Base-by-base conservation (phyloP, 148 eudicot species). In the Rhododendron kiyosumense region DNA sequence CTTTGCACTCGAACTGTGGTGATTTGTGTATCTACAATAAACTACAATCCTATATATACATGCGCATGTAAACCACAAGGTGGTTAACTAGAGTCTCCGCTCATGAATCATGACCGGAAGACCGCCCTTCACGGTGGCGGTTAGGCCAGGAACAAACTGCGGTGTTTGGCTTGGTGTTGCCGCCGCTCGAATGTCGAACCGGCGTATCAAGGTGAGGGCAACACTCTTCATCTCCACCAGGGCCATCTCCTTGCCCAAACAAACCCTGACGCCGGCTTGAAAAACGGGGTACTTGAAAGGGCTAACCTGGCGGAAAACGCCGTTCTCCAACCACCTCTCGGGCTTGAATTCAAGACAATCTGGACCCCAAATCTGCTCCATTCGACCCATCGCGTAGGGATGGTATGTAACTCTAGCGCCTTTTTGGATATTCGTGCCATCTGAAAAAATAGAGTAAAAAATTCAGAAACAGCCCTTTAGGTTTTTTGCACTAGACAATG, bases 71-170 rank as follows among this genome's bases (percentile, higher is more conserved):
- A 45, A 45, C 48, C 48, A 8, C 48, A 45, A 45, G 48, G n/a
- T 15, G 17, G 59, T 5, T 36, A 28, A 80, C 41, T 38, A 69
- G n/a, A 83, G 32, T 14, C 71, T 67, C 26, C 88, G 79, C 18
- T 89, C 86, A 17, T 22, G 89, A 14, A 94, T 82, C 14, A 87
- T 11, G 9, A 88, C 93, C 1, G 94, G 94, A 43, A 95, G 86
- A 41, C 98, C 98, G 81, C 91, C 95, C 12, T 85, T 88, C 3
- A 95, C 84, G 49, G 93, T 90, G 51, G 96, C 97, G 0, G 95
- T 92, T 8, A 95, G 88, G 0, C 97, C 96, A 0, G 97, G 95
- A 26, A 86, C 67, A 71, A 95, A 95, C 45, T 81, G 87, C 0
- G 87, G 94, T 5, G 34, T 17, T 80, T 87, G 87, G 49, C 43